A percentile compares a stretch with the other conserved stretches of the same genome.
Evolutionary conservation across 441 rosid genomes (phyloP).

Genomic region (Codiaeum variegatum): DNA sequence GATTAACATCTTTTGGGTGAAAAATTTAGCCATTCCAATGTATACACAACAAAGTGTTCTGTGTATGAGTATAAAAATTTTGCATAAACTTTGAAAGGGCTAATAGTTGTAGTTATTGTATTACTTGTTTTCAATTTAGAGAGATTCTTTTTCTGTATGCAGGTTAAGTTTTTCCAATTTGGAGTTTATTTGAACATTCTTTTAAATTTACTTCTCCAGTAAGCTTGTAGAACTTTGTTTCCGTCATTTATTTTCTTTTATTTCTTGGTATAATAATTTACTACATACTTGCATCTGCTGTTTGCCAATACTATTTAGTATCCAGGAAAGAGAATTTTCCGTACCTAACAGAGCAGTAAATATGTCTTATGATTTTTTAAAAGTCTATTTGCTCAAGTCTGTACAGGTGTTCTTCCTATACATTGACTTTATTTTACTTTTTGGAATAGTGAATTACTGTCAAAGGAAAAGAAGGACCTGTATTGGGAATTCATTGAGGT

Average conservation of each 20-base stretch:
- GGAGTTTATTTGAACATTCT: conserved; percentile 7
- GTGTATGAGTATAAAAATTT: no score
- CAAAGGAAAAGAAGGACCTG: conserved; percentile 75
- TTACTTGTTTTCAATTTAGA: neutral
- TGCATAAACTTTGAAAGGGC: no score
- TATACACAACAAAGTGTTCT: no score
- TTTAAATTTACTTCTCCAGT: neutral
- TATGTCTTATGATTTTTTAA: neutral
- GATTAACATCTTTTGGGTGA: no score
- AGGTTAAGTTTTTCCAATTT: neutral
- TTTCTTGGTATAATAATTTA: conserved; percentile 48
- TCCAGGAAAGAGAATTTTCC: neutral
- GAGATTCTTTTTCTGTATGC: neutral
- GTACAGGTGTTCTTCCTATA: neutral
- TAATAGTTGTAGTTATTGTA: no score
- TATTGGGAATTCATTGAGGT: conserved; percentile 85
- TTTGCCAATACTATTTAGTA: neutral
- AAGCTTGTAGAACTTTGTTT: neutral
- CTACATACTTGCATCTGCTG: conserved; percentile 30
- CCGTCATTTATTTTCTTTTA: neutral
- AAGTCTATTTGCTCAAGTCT: neutral
- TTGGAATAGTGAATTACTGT: conserved; percentile 67
- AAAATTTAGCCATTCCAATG: no score
- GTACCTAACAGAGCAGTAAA: neutral
- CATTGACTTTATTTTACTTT: neutral